Evolutionary conservation across 805 yeast species (phyloP).

Genomic region (Sugiyamaella floridensis): DNA sequence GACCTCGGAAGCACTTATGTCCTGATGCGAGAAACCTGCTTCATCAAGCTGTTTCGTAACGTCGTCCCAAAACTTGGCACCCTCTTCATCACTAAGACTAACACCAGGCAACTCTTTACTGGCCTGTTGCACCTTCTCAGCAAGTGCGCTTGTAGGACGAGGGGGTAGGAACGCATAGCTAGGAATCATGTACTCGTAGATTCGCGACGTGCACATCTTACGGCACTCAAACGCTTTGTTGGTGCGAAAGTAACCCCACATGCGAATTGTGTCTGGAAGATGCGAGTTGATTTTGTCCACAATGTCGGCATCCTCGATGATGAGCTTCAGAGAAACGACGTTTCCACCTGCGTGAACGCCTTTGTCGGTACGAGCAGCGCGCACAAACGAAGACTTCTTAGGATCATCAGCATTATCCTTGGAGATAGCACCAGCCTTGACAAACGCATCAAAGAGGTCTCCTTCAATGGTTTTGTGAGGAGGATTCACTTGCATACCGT

Average conservation of each 20-base stretch:
- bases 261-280: slow-evolving; percentile 79
- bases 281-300: slow-evolving; percentile 62
- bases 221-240: slow-evolving; percentile 92
- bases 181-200: slow-evolving; percentile 90
- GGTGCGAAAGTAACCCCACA: slow-evolving; percentile 89
- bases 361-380: slow-evolving; percentile 72
- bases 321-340: slow-evolving; percentile 75
- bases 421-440: slow-evolving; percentile 81
- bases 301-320: slow-evolving; percentile 73
- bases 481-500: slow-evolving; percentile 92
- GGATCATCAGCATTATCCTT: slow-evolving; percentile 81
- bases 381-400: slow-evolving; percentile 71
- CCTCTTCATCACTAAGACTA: slow-evolving; percentile 51
- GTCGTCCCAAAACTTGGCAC: slow-evolving; percentile 63
- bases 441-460: slow-evolving; percentile 75
- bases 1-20: slow-evolving; percentile 4
- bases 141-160: slow-evolving; percentile 65
- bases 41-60: slow-evolving; percentile 35
- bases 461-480: slow-evolving; percentile 87
- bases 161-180: slow-evolving; percentile 88
- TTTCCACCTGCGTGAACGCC: slow-evolving; percentile 98
- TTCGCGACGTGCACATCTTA: slow-evolving; percentile 90
- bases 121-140: slow-evolving; percentile 49
- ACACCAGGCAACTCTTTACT: slow-evolving; percentile 44
- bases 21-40: slow-evolving; percentile 34